These are phyloP conservation scores for Oemleria cerasiformis DNA, from an alignment of 306 rosid genomes.

Conservation along the genomic window DNA sequence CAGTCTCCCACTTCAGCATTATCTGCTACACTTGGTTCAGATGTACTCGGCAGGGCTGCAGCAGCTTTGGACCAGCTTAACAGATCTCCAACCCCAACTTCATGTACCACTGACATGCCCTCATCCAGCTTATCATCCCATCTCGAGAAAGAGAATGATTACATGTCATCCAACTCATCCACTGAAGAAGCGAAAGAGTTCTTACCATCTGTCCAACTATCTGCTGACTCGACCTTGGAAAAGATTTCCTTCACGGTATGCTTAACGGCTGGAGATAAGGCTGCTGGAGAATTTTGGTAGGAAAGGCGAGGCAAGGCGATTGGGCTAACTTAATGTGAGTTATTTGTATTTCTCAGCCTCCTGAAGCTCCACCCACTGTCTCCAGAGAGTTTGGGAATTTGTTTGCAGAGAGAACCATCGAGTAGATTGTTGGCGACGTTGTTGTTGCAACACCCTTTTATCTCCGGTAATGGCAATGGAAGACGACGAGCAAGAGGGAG, in stretches of 20 bases:
- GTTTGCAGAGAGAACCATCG: conserved; percentile 76
- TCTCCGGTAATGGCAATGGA: conserved; percentile 27
- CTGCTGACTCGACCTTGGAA: conserved; percentile 30
- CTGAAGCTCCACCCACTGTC: conserved; percentile 73
- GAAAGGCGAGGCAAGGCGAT: conserved; percentile 40
- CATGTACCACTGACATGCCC: conserved; percentile 61
- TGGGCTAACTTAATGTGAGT: conserved; percentile 97
- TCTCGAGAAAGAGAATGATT: conserved; percentile 50
- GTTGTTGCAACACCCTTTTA: conserved; percentile 69
- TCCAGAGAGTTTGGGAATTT: conserved; percentile 62
- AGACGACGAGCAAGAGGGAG: too few relatives aligned
- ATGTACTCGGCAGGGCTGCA: too few relatives aligned
- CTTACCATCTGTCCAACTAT: conserved; percentile 27
- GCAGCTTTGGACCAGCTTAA: conserved; percentile 51
- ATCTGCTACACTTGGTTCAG: conserved; percentile 36
- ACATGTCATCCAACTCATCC: conserved; percentile 38
- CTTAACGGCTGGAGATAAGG: too few relatives aligned
- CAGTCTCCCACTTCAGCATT: conserved; percentile 75
- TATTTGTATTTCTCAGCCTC: conserved; percentile 95
- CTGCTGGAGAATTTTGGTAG: neutral
- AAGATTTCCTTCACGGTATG: conserved; percentile 45
- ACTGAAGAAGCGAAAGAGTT: conserved; percentile 47
- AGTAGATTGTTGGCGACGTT: conserved; percentile 59
- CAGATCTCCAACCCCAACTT: conserved; percentile 58
- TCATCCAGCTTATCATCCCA: conserved; percentile 37